These are phyloP conservation scores for Suillus placidus DNA, from an alignment of 768 basidiomycete genomes.

Conservation along the genomic window DNA sequence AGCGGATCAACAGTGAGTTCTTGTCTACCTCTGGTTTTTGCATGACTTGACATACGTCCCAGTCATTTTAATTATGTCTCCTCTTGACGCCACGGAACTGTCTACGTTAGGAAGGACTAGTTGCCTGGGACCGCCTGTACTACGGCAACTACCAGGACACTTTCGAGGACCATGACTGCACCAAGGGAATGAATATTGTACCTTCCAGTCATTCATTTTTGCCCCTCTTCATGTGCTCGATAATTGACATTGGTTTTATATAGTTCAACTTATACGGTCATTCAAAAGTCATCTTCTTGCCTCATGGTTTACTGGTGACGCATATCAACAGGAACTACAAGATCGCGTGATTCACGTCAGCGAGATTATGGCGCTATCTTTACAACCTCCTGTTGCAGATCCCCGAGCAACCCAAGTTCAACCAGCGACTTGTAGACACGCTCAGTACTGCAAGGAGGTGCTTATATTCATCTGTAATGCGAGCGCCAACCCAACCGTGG, in stretches of 20 bases:
- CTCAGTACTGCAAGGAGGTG: slow-evolving; percentile 86
- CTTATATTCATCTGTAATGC: slow-evolving; percentile 68
- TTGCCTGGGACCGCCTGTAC: slow-evolving; percentile 78
- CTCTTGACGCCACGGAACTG: too few relatives aligned
- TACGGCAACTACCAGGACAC: slow-evolving; percentile 85
- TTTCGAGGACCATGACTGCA: slow-evolving; percentile 29
- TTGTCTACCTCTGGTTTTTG: too few relatives aligned
- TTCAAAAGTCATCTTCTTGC: slow-evolving; percentile 88
- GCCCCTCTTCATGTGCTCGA: slow-evolving; percentile 4
- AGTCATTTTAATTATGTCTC: too few relatives aligned
- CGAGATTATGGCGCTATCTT: slow-evolving; percentile 64
- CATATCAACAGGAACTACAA: slow-evolving; percentile 90
- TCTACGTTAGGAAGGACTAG: too few relatives aligned
- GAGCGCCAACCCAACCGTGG: slow-evolving; percentile 40
- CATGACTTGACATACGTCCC: too few relatives aligned
- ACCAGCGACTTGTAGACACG: slow-evolving; percentile 71
- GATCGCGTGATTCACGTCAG: slow-evolving; percentile 72
- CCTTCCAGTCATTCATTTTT: slow-evolving; percentile 70
- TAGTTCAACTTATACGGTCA: slow-evolving; percentile 99
- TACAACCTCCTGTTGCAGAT: slow-evolving; percentile 45
- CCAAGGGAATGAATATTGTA: slow-evolving; percentile 91
- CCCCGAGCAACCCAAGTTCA: slow-evolving; percentile 59
- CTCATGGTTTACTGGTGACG: slow-evolving; percentile 75
- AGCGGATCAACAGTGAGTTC: slow-evolving; percentile 79
- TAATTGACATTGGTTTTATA: background rate